A percentile compares a stretch with the other conserved stretches of the same genome.
Evolutionary conservation across 225 moss, liverwort and hornwort species (phyloP).

Genomic region (Antitrichia curtipendula): DNA sequence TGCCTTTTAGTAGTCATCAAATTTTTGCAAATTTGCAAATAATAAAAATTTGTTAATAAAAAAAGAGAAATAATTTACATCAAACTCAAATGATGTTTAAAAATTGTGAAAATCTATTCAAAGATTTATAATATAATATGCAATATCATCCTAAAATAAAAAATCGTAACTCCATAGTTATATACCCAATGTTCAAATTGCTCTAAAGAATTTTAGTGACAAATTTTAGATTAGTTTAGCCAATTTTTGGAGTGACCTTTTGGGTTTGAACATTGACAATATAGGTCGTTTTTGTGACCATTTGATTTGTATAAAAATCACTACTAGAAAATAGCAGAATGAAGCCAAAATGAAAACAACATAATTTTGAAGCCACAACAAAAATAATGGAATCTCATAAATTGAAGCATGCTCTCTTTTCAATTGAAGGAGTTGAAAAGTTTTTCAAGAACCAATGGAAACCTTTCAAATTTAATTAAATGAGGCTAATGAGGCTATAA

Average conservation of each 20-base stretch:
- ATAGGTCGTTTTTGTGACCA: not conserved
- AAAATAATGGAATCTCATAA: too few species aligned
- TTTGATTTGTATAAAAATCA: not conserved
- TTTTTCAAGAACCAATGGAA: not conserved
- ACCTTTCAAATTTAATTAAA: not conserved
- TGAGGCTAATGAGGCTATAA: not conserved
- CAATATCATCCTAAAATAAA: too few species aligned
- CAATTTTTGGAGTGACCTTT: not conserved
- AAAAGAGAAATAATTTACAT: not conserved
- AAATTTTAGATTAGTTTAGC: not conserved
- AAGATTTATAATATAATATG: not conserved
- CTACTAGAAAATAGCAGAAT: not conserved
- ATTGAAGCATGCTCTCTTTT: too few species aligned
- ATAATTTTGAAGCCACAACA: not conserved
- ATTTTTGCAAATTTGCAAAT: not conserved
- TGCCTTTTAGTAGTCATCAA: not conserved
- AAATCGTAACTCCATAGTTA: not conserved
- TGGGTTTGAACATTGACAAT: not conserved
- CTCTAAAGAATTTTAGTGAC: not conserved
- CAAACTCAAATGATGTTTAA: too few species aligned
- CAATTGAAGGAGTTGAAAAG: not conserved
- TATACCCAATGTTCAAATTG: not conserved
- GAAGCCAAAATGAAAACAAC: not conserved
- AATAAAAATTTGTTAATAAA: too few species aligned
- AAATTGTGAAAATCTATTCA: not conserved